Percentiles rank a stretch among this genome's conserved stretches.
Evolutionary conservation across 768 basidiomycete species (phyloP).

Genomic region (Mycena chlorophos): DNA sequence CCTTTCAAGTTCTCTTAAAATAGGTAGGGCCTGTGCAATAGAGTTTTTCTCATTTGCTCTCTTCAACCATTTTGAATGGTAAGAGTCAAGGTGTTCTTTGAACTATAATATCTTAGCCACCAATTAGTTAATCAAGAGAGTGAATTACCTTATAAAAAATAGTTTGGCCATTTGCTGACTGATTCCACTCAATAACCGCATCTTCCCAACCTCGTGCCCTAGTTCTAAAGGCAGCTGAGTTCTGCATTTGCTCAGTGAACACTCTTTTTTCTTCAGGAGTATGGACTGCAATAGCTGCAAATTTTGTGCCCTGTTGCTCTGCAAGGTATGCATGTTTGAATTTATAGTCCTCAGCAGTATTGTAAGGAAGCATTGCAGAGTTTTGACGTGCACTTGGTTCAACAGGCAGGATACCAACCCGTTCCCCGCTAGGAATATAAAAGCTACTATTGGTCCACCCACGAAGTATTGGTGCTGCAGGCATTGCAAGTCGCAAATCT

Average conservation of each 20-base stretch:
- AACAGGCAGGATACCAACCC: not conserved
- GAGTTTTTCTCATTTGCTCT: not conserved
- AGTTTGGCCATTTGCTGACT: constrained; percentile 1
- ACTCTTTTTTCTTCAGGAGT: constrained; percentile 1
- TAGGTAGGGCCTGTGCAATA: not conserved
- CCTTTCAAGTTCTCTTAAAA: not conserved
- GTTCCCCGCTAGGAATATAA: not conserved
- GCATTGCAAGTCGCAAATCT: not conserved
- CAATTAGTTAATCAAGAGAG: not conserved
- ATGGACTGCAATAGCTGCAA: constrained; percentile 9
- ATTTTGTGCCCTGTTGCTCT: constrained; percentile 9
- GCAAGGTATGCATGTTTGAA: constrained; percentile 11
- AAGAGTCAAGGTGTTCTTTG: not conserved
- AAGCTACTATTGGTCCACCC: constrained; percentile 9
- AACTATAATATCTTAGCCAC: not conserved
- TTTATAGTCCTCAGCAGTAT: not conserved
- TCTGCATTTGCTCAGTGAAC: constrained; percentile 4
- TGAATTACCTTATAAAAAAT: constrained; percentile 18
- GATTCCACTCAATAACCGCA: constrained; percentile 11
- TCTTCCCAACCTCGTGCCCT: constrained; percentile 1
- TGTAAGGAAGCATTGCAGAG: not conserved
- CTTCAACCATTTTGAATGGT: not conserved
- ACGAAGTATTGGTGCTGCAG: constrained; percentile 1
- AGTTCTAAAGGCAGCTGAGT: not conserved
- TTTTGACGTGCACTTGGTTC: not conserved